Conservation (phyloP, 2,329 filamentous ascomycete species). For the Akanthomyces muscarius region DNA sequence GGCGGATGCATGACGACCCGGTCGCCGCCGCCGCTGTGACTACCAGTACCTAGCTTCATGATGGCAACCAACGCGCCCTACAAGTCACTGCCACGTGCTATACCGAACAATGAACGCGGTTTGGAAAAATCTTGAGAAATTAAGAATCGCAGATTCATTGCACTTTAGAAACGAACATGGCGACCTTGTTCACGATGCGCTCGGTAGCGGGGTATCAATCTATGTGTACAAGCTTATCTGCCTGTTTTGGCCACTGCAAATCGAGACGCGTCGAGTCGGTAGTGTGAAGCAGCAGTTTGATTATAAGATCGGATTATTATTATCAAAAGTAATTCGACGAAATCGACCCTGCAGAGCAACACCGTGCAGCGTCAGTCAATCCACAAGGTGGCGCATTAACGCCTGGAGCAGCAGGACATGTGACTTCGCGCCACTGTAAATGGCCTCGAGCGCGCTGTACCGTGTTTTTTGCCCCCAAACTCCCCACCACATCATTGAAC, state of each 20-base stretch:
- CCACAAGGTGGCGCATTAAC: neutral
- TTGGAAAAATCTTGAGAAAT: neutral
- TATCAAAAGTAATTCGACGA: no score
- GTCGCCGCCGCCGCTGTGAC: neutral
- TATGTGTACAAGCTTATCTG: neutral
- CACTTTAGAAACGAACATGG: neutral
- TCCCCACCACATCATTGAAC: constrained; percentile 20
- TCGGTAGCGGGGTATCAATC: no score
- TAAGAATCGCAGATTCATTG: neutral
- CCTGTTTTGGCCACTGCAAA: neutral
- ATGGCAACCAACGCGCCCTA: neutral
- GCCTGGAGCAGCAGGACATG: constrained; percentile 21
- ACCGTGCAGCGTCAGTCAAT: no score
- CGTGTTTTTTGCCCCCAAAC: constrained; percentile 18
- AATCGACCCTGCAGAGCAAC: no score
- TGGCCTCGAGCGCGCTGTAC: constrained; percentile 21
- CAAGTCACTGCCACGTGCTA: neutral
- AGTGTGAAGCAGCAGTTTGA: neutral
- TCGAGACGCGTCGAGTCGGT: neutral
- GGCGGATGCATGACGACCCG: constrained; percentile 7
- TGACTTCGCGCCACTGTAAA: constrained; percentile 30
- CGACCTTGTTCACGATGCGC: no score
- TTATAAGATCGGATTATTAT: no score
- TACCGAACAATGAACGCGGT: neutral
- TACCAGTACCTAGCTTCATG: neutral